Base-by-base conservation (phyloP, 169 alveolate species). In the Plasmodium blacklocki region DNA sequence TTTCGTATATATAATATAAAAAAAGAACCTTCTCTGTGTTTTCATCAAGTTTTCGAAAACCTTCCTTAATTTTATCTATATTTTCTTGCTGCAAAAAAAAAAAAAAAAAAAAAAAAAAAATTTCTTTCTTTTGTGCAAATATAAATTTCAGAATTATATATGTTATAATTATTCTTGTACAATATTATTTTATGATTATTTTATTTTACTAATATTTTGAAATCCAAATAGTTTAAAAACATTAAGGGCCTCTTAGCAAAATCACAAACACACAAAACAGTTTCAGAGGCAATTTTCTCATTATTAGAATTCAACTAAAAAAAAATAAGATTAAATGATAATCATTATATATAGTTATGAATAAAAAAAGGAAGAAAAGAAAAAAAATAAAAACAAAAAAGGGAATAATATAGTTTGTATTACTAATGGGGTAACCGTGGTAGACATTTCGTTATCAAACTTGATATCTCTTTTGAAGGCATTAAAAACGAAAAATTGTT, bases 211-310 rank as follows among this genome's bases (percentile, higher is more conserved):
- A 93, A 52, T 54, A 88, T 68, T 39, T 32, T 52, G 72, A 93
- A 89, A 67, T 93, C 95, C 62, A 87, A 89, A n/a, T 67, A 50
- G 54, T 87, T 63, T 29, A 93, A 73, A 74, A 87, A 93, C 95
- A 93, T 88, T 58, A 93, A 67, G 18, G 95, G 95, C 32, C 95
- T 73, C 52, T 78, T 74, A 19, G 94, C 95, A 87, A 71, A 75
- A 72, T 93, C 95, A 6, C 91, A 76, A 32, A 93, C 93, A 19
- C 95, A 93, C 60, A 93, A 73, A n/a, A 93, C 93, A 2, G 95
- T 78, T 43, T 66, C 92, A 15, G 90, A 54, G 19, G 90, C 85
- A 9, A 80, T 80, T 56, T 80, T 80, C n/a, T 80, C 90, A 50
- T 80, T 80, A 68, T 68, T 80, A 4, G 73, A 21, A 29, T 80